Percentiles rank a stretch among this genome's conserved stretches.
Conservation (phyloP, 2,329 filamentous ascomycete species). For the Colletotrichum musicola region DNA sequence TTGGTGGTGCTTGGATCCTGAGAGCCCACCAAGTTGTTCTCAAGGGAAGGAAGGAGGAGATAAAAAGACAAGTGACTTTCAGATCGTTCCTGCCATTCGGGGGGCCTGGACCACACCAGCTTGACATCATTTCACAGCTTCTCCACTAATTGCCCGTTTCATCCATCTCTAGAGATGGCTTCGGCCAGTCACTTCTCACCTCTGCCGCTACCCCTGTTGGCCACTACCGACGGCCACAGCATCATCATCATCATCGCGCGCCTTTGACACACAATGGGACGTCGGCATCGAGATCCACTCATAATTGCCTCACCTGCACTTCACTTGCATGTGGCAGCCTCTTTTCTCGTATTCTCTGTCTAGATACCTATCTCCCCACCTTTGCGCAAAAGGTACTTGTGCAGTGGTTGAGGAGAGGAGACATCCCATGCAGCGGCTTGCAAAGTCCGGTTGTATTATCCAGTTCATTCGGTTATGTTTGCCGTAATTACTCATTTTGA, state of each 20-base stretch:
- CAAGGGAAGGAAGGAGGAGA: too few relatives aligned
- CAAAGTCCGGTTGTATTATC: too few relatives aligned
- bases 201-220: not conserved
- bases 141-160: slow-evolving; percentile 36
- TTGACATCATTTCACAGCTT: slow-evolving; percentile 30
- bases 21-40: too few relatives aligned
- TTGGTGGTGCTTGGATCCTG: too few relatives aligned
- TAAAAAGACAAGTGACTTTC: too few relatives aligned
- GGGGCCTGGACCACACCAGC: too few relatives aligned
- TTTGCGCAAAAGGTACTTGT: too few relatives aligned
- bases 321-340: slow-evolving; percentile 10
- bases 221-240: slow-evolving; percentile 3
- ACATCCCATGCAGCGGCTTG: too few relatives aligned
- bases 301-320: slow-evolving; percentile 7
- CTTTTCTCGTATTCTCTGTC: not conserved
- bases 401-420: too few relatives aligned
- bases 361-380: too few relatives aligned
- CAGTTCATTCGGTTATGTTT: too few relatives aligned
- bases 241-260: slow-evolving; percentile 2
- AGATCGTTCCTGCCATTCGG: not conserved
- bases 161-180: not conserved
- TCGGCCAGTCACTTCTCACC: not conserved
- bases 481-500: not conserved
- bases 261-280: not conserved
- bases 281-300: slow-evolving; percentile 26